These are phyloP conservation scores for Backusella morwellensis DNA, from an alignment of 192 early-diverging fungal species.

Conservation along the genomic window DNA sequence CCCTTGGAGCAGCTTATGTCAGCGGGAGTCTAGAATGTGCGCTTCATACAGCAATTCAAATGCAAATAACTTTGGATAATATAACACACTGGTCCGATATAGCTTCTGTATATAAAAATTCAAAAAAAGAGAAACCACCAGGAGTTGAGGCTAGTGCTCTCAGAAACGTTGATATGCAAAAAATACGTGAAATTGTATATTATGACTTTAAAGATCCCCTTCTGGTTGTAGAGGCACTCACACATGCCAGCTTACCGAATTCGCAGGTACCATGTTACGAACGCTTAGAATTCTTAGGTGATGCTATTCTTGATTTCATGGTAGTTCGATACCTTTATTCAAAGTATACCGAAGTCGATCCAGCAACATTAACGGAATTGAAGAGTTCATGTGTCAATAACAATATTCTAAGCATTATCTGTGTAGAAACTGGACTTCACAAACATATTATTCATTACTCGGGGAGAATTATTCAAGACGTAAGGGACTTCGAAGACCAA, in stretches of 20 bases:
- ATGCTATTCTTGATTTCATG: constrained; percentile 78
- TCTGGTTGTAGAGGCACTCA: constrained; percentile 77
- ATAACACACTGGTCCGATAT: constrained; percentile 50
- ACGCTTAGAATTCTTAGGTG: constrained; percentile 88
- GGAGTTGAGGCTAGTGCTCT: constrained; percentile 14
- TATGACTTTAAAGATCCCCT: constrained; percentile 71
- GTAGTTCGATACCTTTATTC: constrained; percentile 70
- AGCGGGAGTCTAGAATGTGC: constrained; percentile 51
- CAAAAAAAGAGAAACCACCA: constrained; percentile 10
- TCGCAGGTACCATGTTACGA: constrained; percentile 71
- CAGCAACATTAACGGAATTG: constrained; percentile 75
- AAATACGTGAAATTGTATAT: constrained; percentile 43
- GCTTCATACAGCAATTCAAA: constrained; percentile 49
- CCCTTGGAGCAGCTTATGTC: constrained; percentile 73
- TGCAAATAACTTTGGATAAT: constrained; percentile 53
- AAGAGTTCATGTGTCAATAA: constrained; percentile 88
- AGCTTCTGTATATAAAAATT: constrained; percentile 9
- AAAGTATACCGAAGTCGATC: constrained; percentile 59
- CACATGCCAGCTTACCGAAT: constrained; percentile 70
- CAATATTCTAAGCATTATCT: constrained; percentile 70
- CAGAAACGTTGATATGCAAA: constrained; percentile 17
- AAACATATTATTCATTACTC: constrained; percentile 65
- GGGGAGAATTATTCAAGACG: constrained; percentile 45
- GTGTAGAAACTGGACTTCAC: constrained; percentile 64
- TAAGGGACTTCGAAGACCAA: constrained; percentile 52